Evolutionary conservation across 176 grass and related monocot genomes (phyloP).

Genomic region (Oryza punctata): DNA sequence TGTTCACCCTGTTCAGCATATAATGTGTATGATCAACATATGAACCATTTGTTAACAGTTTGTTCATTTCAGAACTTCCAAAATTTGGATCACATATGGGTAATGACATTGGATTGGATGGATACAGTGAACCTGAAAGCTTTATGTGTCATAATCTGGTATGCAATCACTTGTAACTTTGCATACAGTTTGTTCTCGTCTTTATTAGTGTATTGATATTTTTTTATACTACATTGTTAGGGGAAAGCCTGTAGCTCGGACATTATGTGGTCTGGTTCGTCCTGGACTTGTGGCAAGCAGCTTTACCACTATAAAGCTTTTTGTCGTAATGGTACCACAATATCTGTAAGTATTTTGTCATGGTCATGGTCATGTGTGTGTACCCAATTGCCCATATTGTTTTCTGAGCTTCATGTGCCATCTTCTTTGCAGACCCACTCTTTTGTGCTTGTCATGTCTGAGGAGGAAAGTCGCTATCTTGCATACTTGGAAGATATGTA

Average conservation of each 20-base stretch:
- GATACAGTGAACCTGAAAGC: conserved; percentile 50
- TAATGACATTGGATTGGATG: conserved; percentile 47
- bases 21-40: background rate
- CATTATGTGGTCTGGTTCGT: conserved; percentile 90
- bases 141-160: conserved; percentile 57
- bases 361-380: conserved; percentile 11
- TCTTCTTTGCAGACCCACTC: conserved; percentile 68
- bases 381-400: background rate
- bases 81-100: conserved; percentile 40
- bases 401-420: conserved; percentile 27
- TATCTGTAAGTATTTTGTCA: conserved; percentile 59
- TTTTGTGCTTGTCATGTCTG: conserved; percentile 90
- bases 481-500: conserved; percentile 99
- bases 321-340: conserved; percentile 76
- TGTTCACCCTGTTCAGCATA: background rate
- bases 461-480: conserved; percentile 88
- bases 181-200: conserved; percentile 19
- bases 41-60: conserved; percentile 13
- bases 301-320: conserved; percentile 88
- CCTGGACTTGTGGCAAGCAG: conserved; percentile 92
- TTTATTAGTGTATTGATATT: conserved; percentile 13
- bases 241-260: conserved; percentile 64
- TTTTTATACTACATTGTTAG: conserved; percentile 34
- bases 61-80: conserved; percentile 43
- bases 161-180: conserved; percentile 34